Base-by-base conservation (phyloP, 2,329 filamentous ascomycete genomes). In the Teratosphaeria viscida region DNA sequence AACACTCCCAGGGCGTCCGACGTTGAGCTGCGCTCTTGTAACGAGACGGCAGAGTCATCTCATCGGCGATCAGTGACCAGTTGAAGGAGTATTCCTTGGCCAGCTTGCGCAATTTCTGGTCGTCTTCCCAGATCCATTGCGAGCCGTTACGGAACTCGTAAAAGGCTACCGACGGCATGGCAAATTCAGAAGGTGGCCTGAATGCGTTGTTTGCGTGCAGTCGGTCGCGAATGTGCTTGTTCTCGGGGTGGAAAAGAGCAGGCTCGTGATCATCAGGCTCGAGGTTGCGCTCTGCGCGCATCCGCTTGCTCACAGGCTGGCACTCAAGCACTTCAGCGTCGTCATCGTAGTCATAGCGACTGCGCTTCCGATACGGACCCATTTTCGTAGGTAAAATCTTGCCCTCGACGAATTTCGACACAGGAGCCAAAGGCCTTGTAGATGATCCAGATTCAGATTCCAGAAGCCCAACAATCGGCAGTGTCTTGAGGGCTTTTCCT, bases 1-100 rank as follows among this genome's bases (percentile, higher is more conserved):
- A 99, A 71, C 94, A 99, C 76, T 99, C 94, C 94, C 94, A 99
- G 0, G 92, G 91, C 2, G 92, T 97, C 55, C 94, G 84, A 62
- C 94, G 83, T 71, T 97, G 92, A 11, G 90, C 85, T 1, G 90
- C 90, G 23, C 92, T 92, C n/a, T 85, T 82, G 69, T 90, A 95
- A 14, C 85, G 72, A 0, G 90, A 95, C 57, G 84, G 85, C 16
- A 87, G 82, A 1, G 85, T 82, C 57, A 97, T 78, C 61, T 92
- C 86, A 66, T 84, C 89, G 1, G 92, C 89, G 58, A 97, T 96
- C 5, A 99, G 79, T 2, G 91, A 95, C 94, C 94, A 99, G 68
- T 99, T 99, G 77, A 96, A 97, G 0, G 90, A 90, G 70, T 94
- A 95, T 63, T 97, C 90, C 66, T 90, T 88, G 19, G 96, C 94